These are phyloP conservation scores for Vitis rotundifolia DNA, from an alignment of 164 flowering plant genomes.

Conservation along the genomic window DNA sequence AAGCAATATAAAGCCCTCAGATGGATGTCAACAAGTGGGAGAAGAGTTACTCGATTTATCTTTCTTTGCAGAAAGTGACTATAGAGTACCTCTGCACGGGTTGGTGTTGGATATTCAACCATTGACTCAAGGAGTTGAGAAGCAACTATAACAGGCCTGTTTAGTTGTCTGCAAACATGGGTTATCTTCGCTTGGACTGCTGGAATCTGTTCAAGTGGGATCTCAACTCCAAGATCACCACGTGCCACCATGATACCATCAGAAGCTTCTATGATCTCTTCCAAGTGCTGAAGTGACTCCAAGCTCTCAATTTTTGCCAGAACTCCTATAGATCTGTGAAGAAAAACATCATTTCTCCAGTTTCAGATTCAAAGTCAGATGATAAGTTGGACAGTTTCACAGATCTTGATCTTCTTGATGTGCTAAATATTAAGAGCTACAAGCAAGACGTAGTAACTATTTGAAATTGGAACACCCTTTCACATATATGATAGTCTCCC, in stretches of 20 bases:
- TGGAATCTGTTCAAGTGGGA: slow-evolving; percentile 89
- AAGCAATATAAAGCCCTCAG: background rate
- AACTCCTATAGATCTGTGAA: slow-evolving; percentile 55
- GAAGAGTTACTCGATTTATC: too few relatives aligned
- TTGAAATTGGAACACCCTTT: too few relatives aligned
- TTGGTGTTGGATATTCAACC: slow-evolving; percentile 91
- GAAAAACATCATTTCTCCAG: slow-evolving; percentile 5
- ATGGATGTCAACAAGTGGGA: too few relatives aligned
- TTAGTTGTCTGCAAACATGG: slow-evolving; percentile 63
- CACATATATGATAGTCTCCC: too few relatives aligned
- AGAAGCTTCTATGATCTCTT: slow-evolving; percentile 76
- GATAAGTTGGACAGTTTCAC: background rate
- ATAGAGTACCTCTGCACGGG: slow-evolving; percentile 84
- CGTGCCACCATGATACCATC: slow-evolving; percentile 96
- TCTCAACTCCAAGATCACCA: slow-evolving; percentile 91
- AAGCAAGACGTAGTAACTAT: too few relatives aligned
- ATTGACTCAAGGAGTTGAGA: slow-evolving; percentile 94
- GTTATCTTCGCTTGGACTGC: slow-evolving; percentile 65
- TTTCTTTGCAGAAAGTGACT: too few relatives aligned
- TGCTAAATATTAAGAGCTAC: too few relatives aligned
- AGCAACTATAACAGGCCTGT: slow-evolving; percentile 94
- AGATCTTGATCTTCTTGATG: too few relatives aligned
- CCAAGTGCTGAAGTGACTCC: slow-evolving; percentile 68
- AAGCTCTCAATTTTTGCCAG: slow-evolving; percentile 87
- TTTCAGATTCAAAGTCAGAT: background rate